A percentile compares a stretch with the other conserved stretches of the same genome.
phyloP scores from a whole-genome alignment of 2,329 filamentous ascomycete species.

The Aspergillus nomiae region DNA sequence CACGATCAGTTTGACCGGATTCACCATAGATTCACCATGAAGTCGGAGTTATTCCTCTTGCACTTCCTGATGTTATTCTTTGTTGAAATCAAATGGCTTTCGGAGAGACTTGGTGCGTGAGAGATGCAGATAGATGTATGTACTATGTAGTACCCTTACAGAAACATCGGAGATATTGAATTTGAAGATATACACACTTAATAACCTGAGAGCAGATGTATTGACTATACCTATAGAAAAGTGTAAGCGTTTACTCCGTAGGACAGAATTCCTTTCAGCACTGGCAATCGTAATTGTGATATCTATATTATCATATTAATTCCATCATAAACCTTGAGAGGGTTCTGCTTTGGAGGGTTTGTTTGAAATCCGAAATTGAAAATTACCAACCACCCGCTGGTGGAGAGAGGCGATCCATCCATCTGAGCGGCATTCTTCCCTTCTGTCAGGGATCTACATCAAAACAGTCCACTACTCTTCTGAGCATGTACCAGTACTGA shows the following conservation, averaged over 20 bases:
- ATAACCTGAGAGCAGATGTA: background rate
- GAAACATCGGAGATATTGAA: slow-evolving; percentile 8
- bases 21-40: background rate
- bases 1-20: background rate
- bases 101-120: background rate
- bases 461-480: background rate
- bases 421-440: slow-evolving; percentile 17
- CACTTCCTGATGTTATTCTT: background rate
- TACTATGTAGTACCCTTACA: background rate
- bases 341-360: background rate
- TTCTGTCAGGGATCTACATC: slow-evolving; percentile 21
- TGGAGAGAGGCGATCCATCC: slow-evolving; percentile 9
- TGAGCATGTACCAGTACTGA: background rate
- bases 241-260: no score
- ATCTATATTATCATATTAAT: background rate
- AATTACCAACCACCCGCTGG: slow-evolving; percentile 14
- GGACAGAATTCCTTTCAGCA: background rate
- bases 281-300: background rate
- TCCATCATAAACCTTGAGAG: background rate
- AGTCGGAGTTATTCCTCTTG: background rate
- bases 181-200: background rate
- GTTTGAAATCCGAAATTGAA: slow-evolving; percentile 11
- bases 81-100: background rate
- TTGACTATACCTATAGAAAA: background rate
- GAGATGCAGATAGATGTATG: slow-evolving; percentile 2